Evolutionary conservation across 768 basidiomycete species (phyloP).

Genomic region (Coprinopsis sp.): DNA sequence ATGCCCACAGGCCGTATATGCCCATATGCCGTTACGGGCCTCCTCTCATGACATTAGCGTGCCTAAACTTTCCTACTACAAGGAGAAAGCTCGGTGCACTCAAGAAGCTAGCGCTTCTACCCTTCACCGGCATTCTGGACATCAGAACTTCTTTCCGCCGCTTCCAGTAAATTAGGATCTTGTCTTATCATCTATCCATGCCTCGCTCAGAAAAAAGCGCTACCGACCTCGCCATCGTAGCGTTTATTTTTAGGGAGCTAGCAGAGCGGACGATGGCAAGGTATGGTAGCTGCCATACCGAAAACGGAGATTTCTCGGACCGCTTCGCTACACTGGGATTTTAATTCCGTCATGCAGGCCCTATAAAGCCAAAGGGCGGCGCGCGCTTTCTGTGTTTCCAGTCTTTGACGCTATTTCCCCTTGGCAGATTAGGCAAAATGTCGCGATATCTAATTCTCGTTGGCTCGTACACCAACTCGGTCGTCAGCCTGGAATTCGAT

Average conservation of each 20-base stretch:
- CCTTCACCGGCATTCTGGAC: not conserved
- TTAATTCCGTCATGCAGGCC: not conserved
- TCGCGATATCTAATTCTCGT: slow-evolving; percentile 50
- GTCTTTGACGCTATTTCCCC: too few relatives aligned
- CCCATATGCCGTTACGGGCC: too few relatives aligned
- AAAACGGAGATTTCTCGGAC: slow-evolving; percentile 10
- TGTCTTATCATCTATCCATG: not conserved
- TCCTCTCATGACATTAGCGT: not conserved
- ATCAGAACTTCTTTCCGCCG: not conserved
- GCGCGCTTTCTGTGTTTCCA: too few relatives aligned
- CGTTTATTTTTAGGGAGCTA: too few relatives aligned
- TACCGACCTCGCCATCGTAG: too few relatives aligned
- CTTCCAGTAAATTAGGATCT: not conserved
- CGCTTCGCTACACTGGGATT: not conserved
- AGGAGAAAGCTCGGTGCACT: slow-evolving; percentile 10
- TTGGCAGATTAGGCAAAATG: too few relatives aligned
- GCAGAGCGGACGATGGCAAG: too few relatives aligned
- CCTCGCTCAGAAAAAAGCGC: not conserved
- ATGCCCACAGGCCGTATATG: too few relatives aligned
- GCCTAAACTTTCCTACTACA: not conserved
- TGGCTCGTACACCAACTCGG: slow-evolving; percentile 59
- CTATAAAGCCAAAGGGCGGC: not conserved
- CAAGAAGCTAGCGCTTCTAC: not conserved
- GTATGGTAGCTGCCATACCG: slow-evolving; percentile 5
- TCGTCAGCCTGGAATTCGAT: slow-evolving; percentile 64